Base-by-base conservation (phyloP, 2,329 filamentous ascomycete species). In the Rhinocladiella mackenziei region DNA sequence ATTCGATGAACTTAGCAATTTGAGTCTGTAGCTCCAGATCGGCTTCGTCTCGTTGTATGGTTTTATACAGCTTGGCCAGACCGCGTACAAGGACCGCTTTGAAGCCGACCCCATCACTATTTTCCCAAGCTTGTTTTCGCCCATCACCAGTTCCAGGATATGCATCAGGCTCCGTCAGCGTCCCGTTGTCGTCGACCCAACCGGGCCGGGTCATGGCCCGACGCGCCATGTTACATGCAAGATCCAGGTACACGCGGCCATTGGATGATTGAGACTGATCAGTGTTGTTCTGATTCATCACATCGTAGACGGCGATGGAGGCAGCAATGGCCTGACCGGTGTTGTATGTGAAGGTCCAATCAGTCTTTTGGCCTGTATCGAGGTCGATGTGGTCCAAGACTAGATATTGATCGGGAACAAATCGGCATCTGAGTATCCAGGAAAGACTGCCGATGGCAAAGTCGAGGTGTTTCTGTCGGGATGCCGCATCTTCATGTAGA, bases 271-370 rank as follows among this genome's bases (percentile, higher is more conserved):
- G 11, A 10, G 31, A 19, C 22, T 31, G 17, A 13, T 45, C 32
- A 6, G 33, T 23, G 11, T 13, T 11, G 6, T 13, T 36, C 4
- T n/a, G 14, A n/a, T 33, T 39, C 39, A 49, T 31, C 19, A 40
- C 43, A 18, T 45, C 25, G 28, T 50, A 49, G 13, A 51, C 36
- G 4, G 51, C 51, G 10, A 49, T 19, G 4, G 41, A 40, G 8
- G 48, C 51, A 8, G 41, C 48, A 25, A 54, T 51, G 13, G 51
- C 47, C 31, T 51, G 48, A 26, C 51, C 51, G 3, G 48, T 54
- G n/a, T 45, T 54, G 26, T 54, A 54, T 6, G 48, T 54, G 42
- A 49, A 51, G 8, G 42, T 49, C 48, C 48, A 51, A 18, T 49
- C 34, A 20, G 43, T 39, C n/a, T 11, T 19, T n/a, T 42, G 20